phyloP scores from a whole-genome alignment of 495 filamentous ascomycete species.

The Penicillium lagena region DNA sequence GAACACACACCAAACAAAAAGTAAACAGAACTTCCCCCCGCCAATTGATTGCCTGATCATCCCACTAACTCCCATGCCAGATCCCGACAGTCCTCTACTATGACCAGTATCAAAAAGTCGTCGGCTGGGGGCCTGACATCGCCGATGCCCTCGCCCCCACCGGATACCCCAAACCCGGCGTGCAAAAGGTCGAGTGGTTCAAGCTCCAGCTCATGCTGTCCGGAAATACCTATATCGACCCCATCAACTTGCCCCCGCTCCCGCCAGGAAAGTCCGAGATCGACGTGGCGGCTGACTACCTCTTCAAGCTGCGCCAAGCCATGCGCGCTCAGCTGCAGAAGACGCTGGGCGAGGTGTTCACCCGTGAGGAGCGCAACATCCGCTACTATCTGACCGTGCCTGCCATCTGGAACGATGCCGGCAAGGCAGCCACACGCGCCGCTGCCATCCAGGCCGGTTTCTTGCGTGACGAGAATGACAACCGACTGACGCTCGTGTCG shows the following conservation, averaged over 20 bases:
- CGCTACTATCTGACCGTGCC: slow-evolving; percentile 71
- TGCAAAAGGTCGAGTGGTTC: slow-evolving; percentile 83
- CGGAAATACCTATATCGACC: slow-evolving; percentile 76
- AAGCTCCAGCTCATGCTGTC: slow-evolving; percentile 77
- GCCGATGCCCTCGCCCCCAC: slow-evolving; percentile 72
- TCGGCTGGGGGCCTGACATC: slow-evolving; percentile 77
- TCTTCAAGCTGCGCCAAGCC: slow-evolving; percentile 72
- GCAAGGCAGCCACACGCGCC: slow-evolving; percentile 69
- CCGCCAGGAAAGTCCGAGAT: slow-evolving; percentile 75
- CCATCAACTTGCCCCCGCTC: slow-evolving; percentile 71
- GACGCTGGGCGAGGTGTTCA: slow-evolving; percentile 70
- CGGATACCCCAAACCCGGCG: slow-evolving; percentile 71
- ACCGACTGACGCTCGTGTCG: slow-evolving; percentile 65
- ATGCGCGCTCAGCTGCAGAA: slow-evolving; percentile 73
- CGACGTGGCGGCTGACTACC: slow-evolving; percentile 74
- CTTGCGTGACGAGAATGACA: slow-evolving; percentile 71
- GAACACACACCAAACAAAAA: slow-evolving; percentile 73
- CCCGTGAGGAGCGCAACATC: slow-evolving; percentile 73
- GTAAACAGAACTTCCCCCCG: slow-evolving; percentile 25
- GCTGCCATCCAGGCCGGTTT: slow-evolving; percentile 75
- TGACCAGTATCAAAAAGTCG: slow-evolving; percentile 76
- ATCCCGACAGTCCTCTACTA: slow-evolving; percentile 79
- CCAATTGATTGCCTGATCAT: background rate
- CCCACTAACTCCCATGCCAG: slow-evolving; percentile 25
- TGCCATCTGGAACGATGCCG: slow-evolving; percentile 77